A percentile compares a stretch with the other conserved stretches of the same genome.
These are phyloP conservation scores for Yamadazyma scolyti DNA, from an alignment of 805 yeast genomes.

Conservation along the genomic window DNA sequence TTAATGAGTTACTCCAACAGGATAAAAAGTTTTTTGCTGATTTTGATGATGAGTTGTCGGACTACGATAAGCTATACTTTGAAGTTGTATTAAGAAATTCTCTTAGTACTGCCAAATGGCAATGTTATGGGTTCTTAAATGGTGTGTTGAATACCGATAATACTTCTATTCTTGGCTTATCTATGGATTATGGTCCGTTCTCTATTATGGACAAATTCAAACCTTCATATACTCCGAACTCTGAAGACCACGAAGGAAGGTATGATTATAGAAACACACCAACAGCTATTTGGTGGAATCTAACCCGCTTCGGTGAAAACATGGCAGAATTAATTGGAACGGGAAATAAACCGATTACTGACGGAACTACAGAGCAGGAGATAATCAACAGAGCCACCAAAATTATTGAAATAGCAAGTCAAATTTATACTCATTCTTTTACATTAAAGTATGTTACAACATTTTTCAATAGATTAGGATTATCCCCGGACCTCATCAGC, in stretches of 20 bases:
- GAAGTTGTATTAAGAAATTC: constrained; percentile 78
- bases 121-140: constrained; percentile 85
- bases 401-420: constrained; percentile 60
- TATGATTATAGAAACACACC: constrained; percentile 87
- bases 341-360: constrained; percentile 49
- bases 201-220: constrained; percentile 84
- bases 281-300: constrained; percentile 87
- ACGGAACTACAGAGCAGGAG: constrained; percentile 26
- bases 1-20: constrained; percentile 17
- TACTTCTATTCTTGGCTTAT: constrained; percentile 81
- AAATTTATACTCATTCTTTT: constrained; percentile 61
- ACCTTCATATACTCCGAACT: constrained; percentile 82
- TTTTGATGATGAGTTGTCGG: constrained; percentile 33
- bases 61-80: constrained; percentile 67
- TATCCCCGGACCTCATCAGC: constrained; percentile 38
- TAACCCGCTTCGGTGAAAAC: constrained; percentile 79
- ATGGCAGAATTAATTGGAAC: constrained; percentile 79
- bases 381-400: constrained; percentile 60
- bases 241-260: constrained; percentile 70
- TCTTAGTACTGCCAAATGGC: constrained; percentile 76
- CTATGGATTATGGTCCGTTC: constrained; percentile 94
- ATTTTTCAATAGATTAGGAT: constrained; percentile 68
- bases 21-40: constrained; percentile 17
- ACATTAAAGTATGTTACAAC: constrained; percentile 53
- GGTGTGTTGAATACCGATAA: constrained; percentile 96